These are phyloP conservation scores for Xylaria acuta DNA, from an alignment of 495 filamentous ascomycete species.

Conservation along the genomic window DNA sequence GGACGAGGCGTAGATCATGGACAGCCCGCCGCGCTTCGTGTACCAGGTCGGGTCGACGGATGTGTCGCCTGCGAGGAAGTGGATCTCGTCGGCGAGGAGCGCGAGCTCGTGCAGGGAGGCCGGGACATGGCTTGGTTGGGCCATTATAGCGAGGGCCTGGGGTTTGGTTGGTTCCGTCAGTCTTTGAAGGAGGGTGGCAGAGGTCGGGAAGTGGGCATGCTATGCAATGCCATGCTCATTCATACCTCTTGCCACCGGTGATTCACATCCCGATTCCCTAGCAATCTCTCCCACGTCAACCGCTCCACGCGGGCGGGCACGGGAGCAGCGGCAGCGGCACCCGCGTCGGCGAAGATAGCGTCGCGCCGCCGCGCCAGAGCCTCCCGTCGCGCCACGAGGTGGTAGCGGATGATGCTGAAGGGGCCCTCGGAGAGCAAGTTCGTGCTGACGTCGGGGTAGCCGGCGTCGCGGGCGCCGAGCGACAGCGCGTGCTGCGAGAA, in stretches of 20 bases:
- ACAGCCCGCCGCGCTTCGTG: slow-evolving; percentile 79
- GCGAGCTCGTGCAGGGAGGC: slow-evolving; percentile 80
- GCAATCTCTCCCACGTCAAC: slow-evolving; percentile 73
- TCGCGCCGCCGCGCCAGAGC: slow-evolving; percentile 44
- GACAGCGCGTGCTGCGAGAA: slow-evolving; percentile 76
- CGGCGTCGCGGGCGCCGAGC: slow-evolving; percentile 78
- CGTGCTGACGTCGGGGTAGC: slow-evolving; percentile 84
- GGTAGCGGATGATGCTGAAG: slow-evolving; percentile 83
- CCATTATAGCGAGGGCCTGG: slow-evolving; percentile 88
- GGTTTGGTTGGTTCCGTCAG: not conserved
- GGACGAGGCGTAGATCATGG: slow-evolving; percentile 80
- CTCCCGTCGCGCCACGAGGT: slow-evolving; percentile 70
- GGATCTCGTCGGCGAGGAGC: slow-evolving; percentile 84
- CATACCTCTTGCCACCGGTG: slow-evolving; percentile 84
- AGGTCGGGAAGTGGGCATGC: not conserved
- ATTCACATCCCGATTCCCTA: slow-evolving; percentile 72
- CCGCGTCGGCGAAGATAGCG: slow-evolving; percentile 34
- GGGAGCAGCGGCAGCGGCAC: slow-evolving; percentile 31
- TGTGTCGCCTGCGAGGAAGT: slow-evolving; percentile 79
- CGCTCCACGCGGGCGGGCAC: slow-evolving; percentile 62
- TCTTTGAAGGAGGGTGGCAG: not conserved
- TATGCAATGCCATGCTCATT: not conserved
- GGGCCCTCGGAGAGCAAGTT: slow-evolving; percentile 80
- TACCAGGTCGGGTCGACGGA: slow-evolving; percentile 90
- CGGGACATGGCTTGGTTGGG: slow-evolving; percentile 76